Percentiles rank a stretch among this genome's conserved stretches.
phyloP scores from a whole-genome alignment of 768 basidiomycete species.

The Lentinus tigrinus region DNA sequence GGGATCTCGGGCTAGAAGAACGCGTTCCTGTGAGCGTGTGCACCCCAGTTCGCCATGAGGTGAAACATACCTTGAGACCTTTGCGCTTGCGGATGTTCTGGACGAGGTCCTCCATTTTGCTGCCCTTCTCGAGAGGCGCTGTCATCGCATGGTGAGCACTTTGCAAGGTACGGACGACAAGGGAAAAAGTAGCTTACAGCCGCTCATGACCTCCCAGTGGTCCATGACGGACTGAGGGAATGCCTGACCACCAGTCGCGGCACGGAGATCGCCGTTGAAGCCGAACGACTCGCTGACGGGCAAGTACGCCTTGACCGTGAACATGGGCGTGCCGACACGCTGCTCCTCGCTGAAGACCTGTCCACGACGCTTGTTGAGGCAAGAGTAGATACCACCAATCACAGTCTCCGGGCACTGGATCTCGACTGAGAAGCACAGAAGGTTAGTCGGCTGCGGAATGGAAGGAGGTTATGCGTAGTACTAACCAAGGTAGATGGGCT shows the following conservation, averaged over 20 bases:
- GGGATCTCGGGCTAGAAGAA: slow-evolving; percentile 77
- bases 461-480: background rate
- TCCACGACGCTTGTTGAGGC: slow-evolving; percentile 94
- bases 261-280: slow-evolving; percentile 95
- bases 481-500: slow-evolving; percentile 91
- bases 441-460: slow-evolving; percentile 13
- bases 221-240: slow-evolving; percentile 97
- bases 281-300: slow-evolving; percentile 93
- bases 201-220: slow-evolving; percentile 86
- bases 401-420: slow-evolving; percentile 98
- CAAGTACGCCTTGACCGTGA: slow-evolving; percentile 97
- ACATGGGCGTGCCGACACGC: slow-evolving; percentile 96
- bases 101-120: slow-evolving; percentile 87
- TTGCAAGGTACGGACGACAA: slow-evolving; percentile 6
- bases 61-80: slow-evolving; percentile 77
- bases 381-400: slow-evolving; percentile 95
- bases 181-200: slow-evolving; percentile 50
- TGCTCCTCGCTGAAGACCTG: slow-evolving; percentile 99
- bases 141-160: slow-evolving; percentile 10
- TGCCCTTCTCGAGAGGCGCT: slow-evolving; percentile 87
- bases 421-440: slow-evolving; percentile 58
- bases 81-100: slow-evolving; percentile 84
- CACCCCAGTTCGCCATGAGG: background rate
- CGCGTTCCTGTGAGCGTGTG: background rate
- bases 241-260: slow-evolving; percentile 92